Conservation (phyloP, 2,329 filamentous ascomycete species). For the Ceratocystis harringtonii region DNA sequence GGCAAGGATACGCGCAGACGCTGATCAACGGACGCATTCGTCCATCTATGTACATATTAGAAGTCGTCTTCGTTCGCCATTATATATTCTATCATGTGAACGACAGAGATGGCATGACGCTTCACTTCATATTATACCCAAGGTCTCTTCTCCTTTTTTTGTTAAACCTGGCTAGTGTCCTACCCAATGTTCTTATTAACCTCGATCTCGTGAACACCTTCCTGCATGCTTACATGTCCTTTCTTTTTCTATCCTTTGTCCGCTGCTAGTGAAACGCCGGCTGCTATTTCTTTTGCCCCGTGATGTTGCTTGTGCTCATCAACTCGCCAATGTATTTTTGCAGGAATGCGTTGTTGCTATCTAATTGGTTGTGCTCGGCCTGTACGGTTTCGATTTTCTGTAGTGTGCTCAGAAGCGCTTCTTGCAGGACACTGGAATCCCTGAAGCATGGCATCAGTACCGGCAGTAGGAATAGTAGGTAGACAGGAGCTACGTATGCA, state of each 20-base stretch:
- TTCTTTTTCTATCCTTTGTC: neutral
- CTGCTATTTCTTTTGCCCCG: constrained; percentile 41
- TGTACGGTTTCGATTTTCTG: constrained; percentile 90
- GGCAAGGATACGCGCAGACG: constrained; percentile 43
- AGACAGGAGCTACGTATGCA: neutral
- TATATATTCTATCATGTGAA: neutral
- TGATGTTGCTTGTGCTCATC: constrained; percentile 72
- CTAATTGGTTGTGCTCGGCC: constrained; percentile 88
- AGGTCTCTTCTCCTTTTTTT: neutral
- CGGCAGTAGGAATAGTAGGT: neutral
- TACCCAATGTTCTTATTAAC: neutral
- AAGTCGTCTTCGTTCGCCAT: neutral
- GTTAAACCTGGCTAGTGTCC: neutral
- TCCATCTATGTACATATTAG: neutral
- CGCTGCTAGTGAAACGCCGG: neutral
- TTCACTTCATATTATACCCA: neutral
- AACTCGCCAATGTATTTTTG: constrained; percentile 97
- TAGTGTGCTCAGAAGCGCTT: constrained; percentile 75
- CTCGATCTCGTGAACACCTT: neutral
- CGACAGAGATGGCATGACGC: neutral
- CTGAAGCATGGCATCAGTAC: constrained; percentile 31
- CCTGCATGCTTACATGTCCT: neutral
- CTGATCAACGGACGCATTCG: constrained; percentile 19
- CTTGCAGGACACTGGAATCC: constrained; percentile 77
- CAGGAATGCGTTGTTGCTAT: constrained; percentile 91